Evolutionary conservation across 192 early-diverging fungal genomes (phyloP).

Genomic region (Coemansia sp.): DNA sequence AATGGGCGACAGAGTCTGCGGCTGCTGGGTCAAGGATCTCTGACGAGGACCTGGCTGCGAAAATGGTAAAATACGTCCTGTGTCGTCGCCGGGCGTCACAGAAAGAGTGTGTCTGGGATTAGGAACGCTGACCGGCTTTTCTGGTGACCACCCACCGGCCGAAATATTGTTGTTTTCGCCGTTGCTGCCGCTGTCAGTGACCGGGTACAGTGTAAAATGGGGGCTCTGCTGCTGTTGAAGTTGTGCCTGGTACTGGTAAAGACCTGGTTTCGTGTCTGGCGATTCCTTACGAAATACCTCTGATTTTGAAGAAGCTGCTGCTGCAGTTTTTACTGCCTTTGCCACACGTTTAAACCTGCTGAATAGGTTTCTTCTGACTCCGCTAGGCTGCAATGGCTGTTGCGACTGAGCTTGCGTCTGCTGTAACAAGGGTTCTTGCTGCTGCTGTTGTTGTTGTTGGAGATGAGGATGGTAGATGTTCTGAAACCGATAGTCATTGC

Average conservation of each 20-base stretch:
- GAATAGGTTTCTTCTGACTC: slow-evolving; percentile 32
- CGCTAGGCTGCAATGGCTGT: neutral
- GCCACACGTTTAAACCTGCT: slow-evolving; percentile 45
- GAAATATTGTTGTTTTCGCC: neutral
- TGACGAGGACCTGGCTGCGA: slow-evolving; percentile 23
- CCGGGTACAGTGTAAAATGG: neutral
- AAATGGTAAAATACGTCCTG: neutral
- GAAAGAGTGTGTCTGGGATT: neutral
- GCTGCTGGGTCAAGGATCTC: slow-evolving; percentile 43
- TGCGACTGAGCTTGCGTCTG: neutral
- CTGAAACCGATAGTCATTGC: neutral
- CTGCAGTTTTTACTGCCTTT: slow-evolving; percentile 46
- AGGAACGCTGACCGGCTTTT: neutral
- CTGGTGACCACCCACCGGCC: neutral
- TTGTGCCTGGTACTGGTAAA: neutral
- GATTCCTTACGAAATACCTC: slow-evolving; percentile 6
- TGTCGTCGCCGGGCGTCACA: neutral
- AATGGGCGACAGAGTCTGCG: slow-evolving; percentile 13
- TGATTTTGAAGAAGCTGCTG: slow-evolving; percentile 5
- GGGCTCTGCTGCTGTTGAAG: neutral
- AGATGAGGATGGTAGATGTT: neutral
- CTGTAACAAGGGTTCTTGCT: neutral
- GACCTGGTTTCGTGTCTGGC: neutral
- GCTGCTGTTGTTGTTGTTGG: slow-evolving; percentile 7
- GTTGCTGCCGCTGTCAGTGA: neutral